A percentile compares a stretch with the other conserved stretches of the same genome.
These are phyloP conservation scores for Penicillium cosmopolitanum DNA, from an alignment of 495 filamentous ascomycete species.

Conservation along the genomic window DNA sequence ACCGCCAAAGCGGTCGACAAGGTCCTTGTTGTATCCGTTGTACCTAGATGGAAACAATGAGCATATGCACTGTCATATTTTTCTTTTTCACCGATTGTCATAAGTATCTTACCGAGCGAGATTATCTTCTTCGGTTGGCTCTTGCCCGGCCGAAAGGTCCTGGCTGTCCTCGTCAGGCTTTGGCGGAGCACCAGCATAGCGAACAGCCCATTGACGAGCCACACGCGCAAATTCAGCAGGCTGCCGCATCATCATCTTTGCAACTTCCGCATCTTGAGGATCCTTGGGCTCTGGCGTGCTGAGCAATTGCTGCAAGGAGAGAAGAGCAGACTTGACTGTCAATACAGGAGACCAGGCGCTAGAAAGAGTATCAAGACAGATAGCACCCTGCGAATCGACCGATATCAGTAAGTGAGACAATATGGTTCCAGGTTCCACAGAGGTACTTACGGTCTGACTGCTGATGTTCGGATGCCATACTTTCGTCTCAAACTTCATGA, in stretches of 20 bases:
- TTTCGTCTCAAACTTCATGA: constrained; percentile 92
- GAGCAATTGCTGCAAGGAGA: constrained; percentile 91
- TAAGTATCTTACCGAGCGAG: constrained; percentile 44
- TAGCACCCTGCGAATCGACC: constrained; percentile 70
- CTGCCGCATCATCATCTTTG: constrained; percentile 81
- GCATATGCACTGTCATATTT: constrained; percentile 15
- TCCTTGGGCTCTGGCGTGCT: constrained; percentile 94
- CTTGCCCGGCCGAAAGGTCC: constrained; percentile 49
- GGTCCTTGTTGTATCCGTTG: constrained; percentile 82
- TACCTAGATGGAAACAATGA: constrained; percentile 57
- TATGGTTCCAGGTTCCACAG: background rate
- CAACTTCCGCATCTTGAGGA: constrained; percentile 95
- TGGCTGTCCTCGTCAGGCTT: constrained; percentile 51
- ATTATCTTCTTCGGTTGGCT: constrained; percentile 45
- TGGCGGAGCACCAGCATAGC: constrained; percentile 78
- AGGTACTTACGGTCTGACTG: constrained; percentile 79
- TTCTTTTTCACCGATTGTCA: background rate
- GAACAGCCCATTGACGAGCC: constrained; percentile 87
- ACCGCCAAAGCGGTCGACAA: constrained; percentile 84
- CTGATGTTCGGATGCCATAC: constrained; percentile 99
- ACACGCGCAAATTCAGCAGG: constrained; percentile 79
- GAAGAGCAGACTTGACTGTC: constrained; percentile 91
- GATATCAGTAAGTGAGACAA: background rate
- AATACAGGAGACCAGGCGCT: constrained; percentile 91
- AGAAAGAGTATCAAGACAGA: constrained; percentile 93